phyloP scores from a whole-genome alignment of 768 basidiomycete genomes.

The Calocybe gangraenosa region DNA sequence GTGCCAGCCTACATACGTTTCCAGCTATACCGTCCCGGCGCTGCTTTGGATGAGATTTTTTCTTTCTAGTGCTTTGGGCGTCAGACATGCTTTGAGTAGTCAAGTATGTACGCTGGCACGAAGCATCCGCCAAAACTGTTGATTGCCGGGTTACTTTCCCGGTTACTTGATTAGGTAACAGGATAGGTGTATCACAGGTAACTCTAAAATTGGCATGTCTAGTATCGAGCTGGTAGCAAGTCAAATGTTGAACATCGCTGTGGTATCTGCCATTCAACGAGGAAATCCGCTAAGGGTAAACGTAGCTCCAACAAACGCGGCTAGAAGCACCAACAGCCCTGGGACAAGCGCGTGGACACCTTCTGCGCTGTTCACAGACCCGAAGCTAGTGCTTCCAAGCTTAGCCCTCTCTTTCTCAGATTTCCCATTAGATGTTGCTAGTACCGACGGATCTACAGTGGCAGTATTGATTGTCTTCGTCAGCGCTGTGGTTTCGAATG shows the following conservation, averaged over 20 bases:
- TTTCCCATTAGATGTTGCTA: slow-evolving; percentile 50
- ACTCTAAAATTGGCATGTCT: no score
- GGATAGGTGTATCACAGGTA: no score
- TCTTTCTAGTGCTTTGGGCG: slow-evolving; percentile 1
- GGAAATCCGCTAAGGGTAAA: no score
- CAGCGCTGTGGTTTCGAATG: slow-evolving; percentile 53
- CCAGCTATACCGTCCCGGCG: slow-evolving; percentile 1
- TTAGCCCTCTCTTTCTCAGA: slow-evolving; percentile 22
- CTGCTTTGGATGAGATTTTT: slow-evolving; percentile 8
- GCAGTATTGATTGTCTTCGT: slow-evolving; percentile 51
- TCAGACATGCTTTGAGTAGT: slow-evolving; percentile 11
- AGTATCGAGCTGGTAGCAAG: no score
- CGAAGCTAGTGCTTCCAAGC: slow-evolving; percentile 28
- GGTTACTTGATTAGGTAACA: no score
- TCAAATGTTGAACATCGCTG: no score
- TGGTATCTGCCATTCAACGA: background rate
- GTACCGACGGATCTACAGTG: slow-evolving; percentile 46
- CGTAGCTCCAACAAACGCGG: background rate
- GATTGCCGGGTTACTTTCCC: no score
- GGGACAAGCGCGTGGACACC: background rate
- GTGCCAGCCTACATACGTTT: slow-evolving; percentile 4
- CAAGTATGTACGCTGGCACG: no score
- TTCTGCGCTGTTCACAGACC: slow-evolving; percentile 11
- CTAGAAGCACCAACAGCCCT: background rate
- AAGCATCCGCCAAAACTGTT: no score